A percentile compares a stretch with the other conserved stretches of the same genome.
Evolutionary conservation across 116 monocot species (phyloP).

Genomic region (Cymodocea nodosa): DNA sequence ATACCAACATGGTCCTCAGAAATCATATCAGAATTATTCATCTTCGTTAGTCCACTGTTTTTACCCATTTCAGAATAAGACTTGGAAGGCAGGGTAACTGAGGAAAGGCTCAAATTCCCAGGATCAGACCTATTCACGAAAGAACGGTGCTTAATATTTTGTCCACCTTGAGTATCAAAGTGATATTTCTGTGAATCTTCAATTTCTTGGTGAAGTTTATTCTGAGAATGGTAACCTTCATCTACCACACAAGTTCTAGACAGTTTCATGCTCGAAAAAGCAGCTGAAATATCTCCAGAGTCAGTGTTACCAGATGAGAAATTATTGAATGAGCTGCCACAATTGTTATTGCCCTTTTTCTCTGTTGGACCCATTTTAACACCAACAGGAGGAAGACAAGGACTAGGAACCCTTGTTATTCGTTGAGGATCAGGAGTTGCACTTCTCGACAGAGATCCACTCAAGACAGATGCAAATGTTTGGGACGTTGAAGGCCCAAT

Average conservation of each 20-base stretch:
- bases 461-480: slow-evolving; percentile 49
- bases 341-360: slow-evolving; percentile 23
- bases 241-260: slow-evolving; percentile 17
- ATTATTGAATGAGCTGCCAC: slow-evolving; percentile 21
- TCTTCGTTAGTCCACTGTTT: not conserved
- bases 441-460: slow-evolving; percentile 41
- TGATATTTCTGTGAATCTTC: slow-evolving; percentile 29
- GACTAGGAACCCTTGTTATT: slow-evolving; percentile 43
- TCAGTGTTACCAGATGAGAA: slow-evolving; percentile 12
- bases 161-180: slow-evolving; percentile 26
- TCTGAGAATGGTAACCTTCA: slow-evolving; percentile 10
- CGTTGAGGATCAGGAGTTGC: slow-evolving; percentile 46
- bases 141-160: slow-evolving; percentile 19
- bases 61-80: slow-evolving; percentile 18
- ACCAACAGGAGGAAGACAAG: slow-evolving; percentile 44
- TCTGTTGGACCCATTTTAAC: slow-evolving; percentile 21
- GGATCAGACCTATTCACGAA: slow-evolving; percentile 16
- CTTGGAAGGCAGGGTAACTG: slow-evolving; percentile 7
- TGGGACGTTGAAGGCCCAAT: slow-evolving; percentile 24
- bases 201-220: slow-evolving; percentile 25
- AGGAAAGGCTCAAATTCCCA: slow-evolving; percentile 7
- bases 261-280: slow-evolving; percentile 46
- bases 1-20: slow-evolving; percentile 10
- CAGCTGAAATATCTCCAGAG: slow-evolving; percentile 37
- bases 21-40: slow-evolving; percentile 11